Evolutionary conservation across 129 eudicot genomes (phyloP), one percentile per base, ranked within the genome.

Genomic region (Flaveria trinervia): DNA sequence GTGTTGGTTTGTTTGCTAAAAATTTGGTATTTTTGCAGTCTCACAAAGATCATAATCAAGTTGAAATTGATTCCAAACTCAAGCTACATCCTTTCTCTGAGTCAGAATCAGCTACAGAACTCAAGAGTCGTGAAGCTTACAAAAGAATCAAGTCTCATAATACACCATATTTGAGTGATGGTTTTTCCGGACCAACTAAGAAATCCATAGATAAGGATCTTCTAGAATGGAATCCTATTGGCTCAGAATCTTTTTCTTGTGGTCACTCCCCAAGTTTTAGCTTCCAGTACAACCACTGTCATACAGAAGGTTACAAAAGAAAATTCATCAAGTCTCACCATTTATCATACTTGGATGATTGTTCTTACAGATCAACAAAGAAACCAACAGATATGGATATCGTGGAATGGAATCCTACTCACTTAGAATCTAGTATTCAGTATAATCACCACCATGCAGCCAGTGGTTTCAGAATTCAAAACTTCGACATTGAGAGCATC

Each of bases 221-320:
- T 65, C 74, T 81, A 26, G 79, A 81, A 68, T 77, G 86, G 92
- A 80, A 67, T 78, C 78, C 36, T 73, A 45, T 33, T 0, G 76
- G 48, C 23, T 54, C 39, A 28, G 83, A 74, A 74, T 73, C 66
- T 46, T 28, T 64, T 64, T 76, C 83, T 62, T 71, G 75, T 49
- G 72, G 25, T 65, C 70, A 74, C 68, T 71, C 60, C 56, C 36
- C 81, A 49, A 72, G 45, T 52, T 70, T 70, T 67, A 62, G 52
- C 74, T 11, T 11, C 51, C 71, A 49, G 5, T 75, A 82, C 73
- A 28, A 65, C 75, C 50, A 9, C 61, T 22, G 41, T 71, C 77
- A 75, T n/a, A 66, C 23, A 65, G 77, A 66, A 51, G 70, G 50
- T 70, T 56, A 78, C 49, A 7, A 45, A 17, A 55, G 36, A 78